phyloP scores from a whole-genome alignment of 345 rosid species.

The Camelina sativa region DNA sequence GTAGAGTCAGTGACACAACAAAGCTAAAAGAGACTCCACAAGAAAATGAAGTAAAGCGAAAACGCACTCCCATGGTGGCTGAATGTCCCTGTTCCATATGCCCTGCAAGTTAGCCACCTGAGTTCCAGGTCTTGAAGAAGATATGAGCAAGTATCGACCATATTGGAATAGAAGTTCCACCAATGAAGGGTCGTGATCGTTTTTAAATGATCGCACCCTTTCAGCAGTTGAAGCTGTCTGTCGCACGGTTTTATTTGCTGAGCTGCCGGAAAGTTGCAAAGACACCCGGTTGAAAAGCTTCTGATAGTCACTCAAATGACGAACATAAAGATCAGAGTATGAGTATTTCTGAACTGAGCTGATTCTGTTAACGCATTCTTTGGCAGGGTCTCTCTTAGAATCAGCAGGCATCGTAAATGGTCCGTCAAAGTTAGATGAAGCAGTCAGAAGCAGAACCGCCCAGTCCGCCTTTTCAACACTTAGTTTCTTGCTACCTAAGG shows the following conservation, averaged over 20 bases:
- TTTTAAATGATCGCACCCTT: conserved; percentile 73
- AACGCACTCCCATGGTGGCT: conserved; percentile 91
- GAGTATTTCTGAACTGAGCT: conserved; percentile 54
- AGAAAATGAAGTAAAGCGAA: conserved; percentile 12
- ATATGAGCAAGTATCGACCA: conserved; percentile 85
- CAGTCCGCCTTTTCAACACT: conserved; percentile 79
- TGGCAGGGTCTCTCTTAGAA: conserved; percentile 67
- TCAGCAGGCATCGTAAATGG: conserved; percentile 73
- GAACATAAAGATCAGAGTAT: conserved; percentile 66
- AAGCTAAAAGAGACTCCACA: background rate
- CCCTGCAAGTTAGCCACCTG: conserved; percentile 95
- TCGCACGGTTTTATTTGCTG: conserved; percentile 35
- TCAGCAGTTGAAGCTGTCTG: conserved; percentile 61
- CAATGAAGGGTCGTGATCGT: conserved; percentile 82
- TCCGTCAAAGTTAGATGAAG: conserved; percentile 85
- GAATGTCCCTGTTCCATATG: conserved; percentile 84
- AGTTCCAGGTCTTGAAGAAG: conserved; percentile 90
- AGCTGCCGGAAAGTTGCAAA: conserved; percentile 60
- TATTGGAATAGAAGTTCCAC: conserved; percentile 84
- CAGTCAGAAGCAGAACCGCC: conserved; percentile 64
- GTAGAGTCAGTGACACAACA: background rate
- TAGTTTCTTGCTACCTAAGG: conserved; percentile 63
- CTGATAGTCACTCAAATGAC: conserved; percentile 77
- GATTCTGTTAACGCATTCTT: conserved; percentile 53
- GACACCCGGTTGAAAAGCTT: conserved; percentile 77